These are phyloP conservation scores for Dioscorea alata DNA, from an alignment of 106 monocot genomes.

Conservation along the genomic window DNA sequence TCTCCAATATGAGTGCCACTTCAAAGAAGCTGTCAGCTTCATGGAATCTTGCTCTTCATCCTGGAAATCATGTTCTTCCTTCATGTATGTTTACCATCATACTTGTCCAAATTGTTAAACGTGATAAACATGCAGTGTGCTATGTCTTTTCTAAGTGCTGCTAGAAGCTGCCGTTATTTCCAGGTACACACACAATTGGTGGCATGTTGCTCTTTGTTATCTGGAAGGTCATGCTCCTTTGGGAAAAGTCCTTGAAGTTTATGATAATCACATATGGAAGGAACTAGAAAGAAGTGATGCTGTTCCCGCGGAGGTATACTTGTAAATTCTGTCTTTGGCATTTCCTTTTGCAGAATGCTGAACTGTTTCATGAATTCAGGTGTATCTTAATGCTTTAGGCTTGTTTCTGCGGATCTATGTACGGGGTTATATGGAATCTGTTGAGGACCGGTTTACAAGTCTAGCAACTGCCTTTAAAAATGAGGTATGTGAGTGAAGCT, in stretches of 20 bases:
- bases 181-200: conserved; percentile 88
- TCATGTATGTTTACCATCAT: conserved; percentile 45
- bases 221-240: conserved; percentile 72
- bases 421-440: conserved; percentile 27
- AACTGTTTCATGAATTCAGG: conserved; percentile 53
- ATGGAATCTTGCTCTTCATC: conserved; percentile 72
- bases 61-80: conserved; percentile 66
- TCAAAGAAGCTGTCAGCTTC: conserved; percentile 74
- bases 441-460: conserved; percentile 30
- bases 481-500: conserved; percentile 22
- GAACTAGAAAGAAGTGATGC: conserved; percentile 56
- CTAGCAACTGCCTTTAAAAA: conserved; percentile 36
- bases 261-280: conserved; percentile 62
- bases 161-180: neutral
- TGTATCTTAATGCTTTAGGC: conserved; percentile 84
- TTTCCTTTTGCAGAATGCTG: conserved; percentile 3
- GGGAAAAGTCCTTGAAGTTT: conserved; percentile 58
- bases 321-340: neutral
- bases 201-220: conserved; percentile 92
- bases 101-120: no score
- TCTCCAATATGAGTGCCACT: conserved; percentile 69
- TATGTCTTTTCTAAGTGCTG: no score
- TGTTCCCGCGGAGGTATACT: conserved; percentile 54
- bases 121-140: no score
- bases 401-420: conserved; percentile 48